These are phyloP conservation scores for Phaffomyces opuntiae DNA, from an alignment of 805 yeast genomes.

Conservation along the genomic window DNA sequence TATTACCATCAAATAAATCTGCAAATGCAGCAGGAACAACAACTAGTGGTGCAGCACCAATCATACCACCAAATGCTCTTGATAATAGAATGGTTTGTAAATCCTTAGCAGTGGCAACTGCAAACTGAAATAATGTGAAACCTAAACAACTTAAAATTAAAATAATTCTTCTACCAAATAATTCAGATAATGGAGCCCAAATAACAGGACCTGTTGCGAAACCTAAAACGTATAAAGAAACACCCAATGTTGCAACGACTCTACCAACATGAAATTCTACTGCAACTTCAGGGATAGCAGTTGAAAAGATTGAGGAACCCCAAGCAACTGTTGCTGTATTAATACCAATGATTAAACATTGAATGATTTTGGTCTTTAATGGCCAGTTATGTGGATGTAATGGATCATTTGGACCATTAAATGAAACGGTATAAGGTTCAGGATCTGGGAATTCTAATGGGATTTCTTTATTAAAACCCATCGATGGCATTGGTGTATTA, in stretches of 20 bases:
- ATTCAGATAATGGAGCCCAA: conserved; percentile 86
- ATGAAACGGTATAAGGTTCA: conserved; percentile 64
- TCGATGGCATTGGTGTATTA: conserved; percentile 39
- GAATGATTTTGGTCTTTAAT: conserved; percentile 33
- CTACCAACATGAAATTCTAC: conserved; percentile 50
- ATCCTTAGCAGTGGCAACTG: conserved; percentile 72
- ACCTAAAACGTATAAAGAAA: conserved; percentile 82
- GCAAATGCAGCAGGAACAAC: conserved; percentile 85
- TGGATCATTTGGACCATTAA: conserved; percentile 77
- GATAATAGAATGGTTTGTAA: conserved; percentile 70
- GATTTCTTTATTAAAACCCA: conserved; percentile 57
- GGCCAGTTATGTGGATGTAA: conserved; percentile 77
- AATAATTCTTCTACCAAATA: conserved; percentile 64
- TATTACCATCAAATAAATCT: conserved; percentile 60
- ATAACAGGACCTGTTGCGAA: conserved; percentile 89
- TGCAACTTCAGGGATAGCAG: conserved; percentile 45
- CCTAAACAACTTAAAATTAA: conserved; percentile 50
- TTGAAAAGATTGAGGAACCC: conserved; percentile 81
- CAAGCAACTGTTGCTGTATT: conserved; percentile 50
- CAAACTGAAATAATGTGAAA: conserved; percentile 56
- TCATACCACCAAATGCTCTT: conserved; percentile 72
- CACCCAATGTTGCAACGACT: conserved; percentile 67
- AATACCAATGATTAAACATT: conserved; percentile 41
- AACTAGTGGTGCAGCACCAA: conserved; percentile 82
- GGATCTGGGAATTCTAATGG: conserved; percentile 44